Base-by-base conservation (phyloP, 2,329 filamentous ascomycete genomes). In the Xylariomycetidae sp. region DNA sequence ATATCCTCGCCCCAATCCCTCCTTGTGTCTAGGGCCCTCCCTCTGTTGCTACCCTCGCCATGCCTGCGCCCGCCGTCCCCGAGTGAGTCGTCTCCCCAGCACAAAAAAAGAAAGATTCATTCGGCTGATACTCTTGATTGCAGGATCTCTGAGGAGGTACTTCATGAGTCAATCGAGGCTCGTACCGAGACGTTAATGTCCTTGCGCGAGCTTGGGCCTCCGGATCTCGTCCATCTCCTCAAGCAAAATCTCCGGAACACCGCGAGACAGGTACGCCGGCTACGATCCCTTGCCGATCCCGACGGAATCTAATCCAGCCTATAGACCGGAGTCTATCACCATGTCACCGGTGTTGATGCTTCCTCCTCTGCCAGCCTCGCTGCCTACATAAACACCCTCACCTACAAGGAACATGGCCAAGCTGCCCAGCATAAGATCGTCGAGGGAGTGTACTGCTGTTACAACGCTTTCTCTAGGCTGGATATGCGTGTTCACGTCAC, bases 401-500 rank as follows among this genome's bases (percentile, higher is more conserved):
- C 89, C 28, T 94, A 96, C 64, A 84, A 84, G 45, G 85, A 90
- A 34, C 80, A 83, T 45, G 85, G 90, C 46, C 88, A 86, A 57
- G 72, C 83, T 10, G 73, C 72, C 36, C 70, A 71, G 40, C 78
- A 85, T 56, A 97, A 96, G 67, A 92, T 97, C 37, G 84, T 88
- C 7, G 92, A 94, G 45, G 92, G 92, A 5, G 72, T 95, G 25
- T 97, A 96, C 65, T 97, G 92, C 66, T 98, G 92, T 65, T 98
- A 98, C 74, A 98, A 98, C 86, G 92, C 92, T 46, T 96, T 98
- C 62, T 97, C 92, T 5, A 80, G 94, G 45, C 74, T 97, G 33
- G 92, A 98, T 56, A 98, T 98, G 92, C 88, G 92, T 41, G 90
- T 98, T 10, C 89, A 97, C 56, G 90, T 98, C 39, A 90, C 89